Conservation (phyloP, 2,329 filamentous ascomycete species). For the Atkinsonella hypoxylon region DNA sequence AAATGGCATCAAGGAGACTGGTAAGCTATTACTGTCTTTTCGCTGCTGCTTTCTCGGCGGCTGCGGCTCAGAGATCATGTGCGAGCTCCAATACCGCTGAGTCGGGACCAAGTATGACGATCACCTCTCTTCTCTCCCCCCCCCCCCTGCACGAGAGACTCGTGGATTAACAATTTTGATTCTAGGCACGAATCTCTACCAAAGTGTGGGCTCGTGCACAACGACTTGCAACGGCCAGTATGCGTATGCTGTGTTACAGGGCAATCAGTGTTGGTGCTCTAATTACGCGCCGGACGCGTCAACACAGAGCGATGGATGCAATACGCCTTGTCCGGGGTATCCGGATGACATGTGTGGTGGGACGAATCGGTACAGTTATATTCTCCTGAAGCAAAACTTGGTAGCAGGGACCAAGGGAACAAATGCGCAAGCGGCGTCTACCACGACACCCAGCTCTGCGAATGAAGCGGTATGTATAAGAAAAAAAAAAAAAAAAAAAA, state of each 20-base stretch:
- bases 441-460: background rate
- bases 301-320: slow-evolving; percentile 1
- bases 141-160: slow-evolving; percentile 5
- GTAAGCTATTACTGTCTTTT: background rate
- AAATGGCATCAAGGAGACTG: background rate
- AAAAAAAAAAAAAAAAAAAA: no score
- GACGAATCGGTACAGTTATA: slow-evolving; percentile 2
- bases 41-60: background rate
- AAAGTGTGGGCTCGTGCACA: slow-evolving; percentile 3
- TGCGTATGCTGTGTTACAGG: slow-evolving; percentile 3
- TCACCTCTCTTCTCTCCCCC: slow-evolving; percentile 32
- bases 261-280: slow-evolving; percentile 5
- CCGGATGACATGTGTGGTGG: slow-evolving; percentile 4
- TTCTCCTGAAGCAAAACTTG: slow-evolving; percentile 1
- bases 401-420: background rate
- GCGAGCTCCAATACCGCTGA: background rate
- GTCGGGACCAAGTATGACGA: slow-evolving; percentile 13
- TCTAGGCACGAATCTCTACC: slow-evolving; percentile 1
- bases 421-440: background rate
- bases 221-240: slow-evolving; percentile 1
- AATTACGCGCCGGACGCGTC: slow-evolving; percentile 2
- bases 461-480: background rate
- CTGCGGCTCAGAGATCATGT: background rate
- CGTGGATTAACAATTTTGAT: no score
- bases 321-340: slow-evolving; percentile 3